Conservation (phyloP, 2,329 filamentous ascomycete genomes). For the Penicillium vulpinum region DNA sequence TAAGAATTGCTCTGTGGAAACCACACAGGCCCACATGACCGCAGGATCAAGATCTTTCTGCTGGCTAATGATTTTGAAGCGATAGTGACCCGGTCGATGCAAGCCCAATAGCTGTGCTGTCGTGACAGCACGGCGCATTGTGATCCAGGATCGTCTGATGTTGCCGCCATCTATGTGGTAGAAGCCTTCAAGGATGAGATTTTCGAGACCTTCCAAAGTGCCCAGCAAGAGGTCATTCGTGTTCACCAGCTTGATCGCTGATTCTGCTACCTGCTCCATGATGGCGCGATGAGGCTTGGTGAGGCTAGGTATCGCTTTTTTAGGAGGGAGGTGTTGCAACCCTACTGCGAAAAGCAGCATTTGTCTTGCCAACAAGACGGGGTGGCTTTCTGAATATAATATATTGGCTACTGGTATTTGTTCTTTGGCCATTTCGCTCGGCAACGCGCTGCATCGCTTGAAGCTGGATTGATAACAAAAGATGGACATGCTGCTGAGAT, state of each 20-base stretch:
- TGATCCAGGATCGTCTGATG: constrained; percentile 40
- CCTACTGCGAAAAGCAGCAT: constrained; percentile 36
- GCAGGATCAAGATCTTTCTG: constrained; percentile 13
- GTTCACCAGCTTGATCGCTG: constrained; percentile 23
- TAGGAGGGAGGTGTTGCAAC: constrained; percentile 24
- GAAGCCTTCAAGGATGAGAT: constrained; percentile 42
- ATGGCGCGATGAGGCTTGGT: constrained; percentile 29
- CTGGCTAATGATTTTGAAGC: constrained; percentile 14
- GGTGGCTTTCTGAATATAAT: constrained; percentile 26
- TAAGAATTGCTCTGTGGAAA: constrained; percentile 41
- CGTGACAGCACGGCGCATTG: constrained; percentile 37
- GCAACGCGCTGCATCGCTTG: constrained; percentile 6
- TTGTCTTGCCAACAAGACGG: constrained; percentile 34
- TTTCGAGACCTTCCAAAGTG: constrained; percentile 42
- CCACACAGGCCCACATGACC: constrained; percentile 40
- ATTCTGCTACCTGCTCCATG: constrained; percentile 3
- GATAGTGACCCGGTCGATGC: constrained; percentile 25
- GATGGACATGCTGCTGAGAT: not conserved
- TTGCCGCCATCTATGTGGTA: constrained; percentile 42
- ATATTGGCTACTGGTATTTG: not conserved
- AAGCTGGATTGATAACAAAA: constrained; percentile 5
- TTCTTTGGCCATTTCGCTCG: not conserved
- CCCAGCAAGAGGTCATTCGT: constrained; percentile 37
- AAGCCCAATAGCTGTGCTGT: constrained; percentile 45
- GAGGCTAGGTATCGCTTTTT: constrained; percentile 14